phyloP scores from a whole-genome alignment of 352 stramenopile species.

The Pythium apleroticum region DNA sequence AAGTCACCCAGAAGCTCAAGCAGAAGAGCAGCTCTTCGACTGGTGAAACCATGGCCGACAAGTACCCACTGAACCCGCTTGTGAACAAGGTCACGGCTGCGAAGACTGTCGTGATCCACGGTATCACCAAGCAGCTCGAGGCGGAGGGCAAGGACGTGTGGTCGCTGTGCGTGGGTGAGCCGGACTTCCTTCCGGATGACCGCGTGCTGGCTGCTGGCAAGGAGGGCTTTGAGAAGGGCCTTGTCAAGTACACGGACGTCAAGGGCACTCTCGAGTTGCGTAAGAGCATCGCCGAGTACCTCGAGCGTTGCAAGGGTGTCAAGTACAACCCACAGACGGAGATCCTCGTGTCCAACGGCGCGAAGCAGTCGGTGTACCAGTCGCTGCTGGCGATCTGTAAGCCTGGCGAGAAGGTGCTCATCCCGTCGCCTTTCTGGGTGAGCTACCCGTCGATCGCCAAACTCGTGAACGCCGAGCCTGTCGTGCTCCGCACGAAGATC shows the following conservation, averaged over 20 bases:
- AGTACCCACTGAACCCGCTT: conserved; percentile 74
- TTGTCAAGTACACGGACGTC: conserved; percentile 95
- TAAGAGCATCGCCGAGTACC: conserved; percentile 88
- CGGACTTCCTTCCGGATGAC: conserved; percentile 91
- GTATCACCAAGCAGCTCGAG: conserved; percentile 94
- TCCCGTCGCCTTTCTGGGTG: conserved; percentile 96
- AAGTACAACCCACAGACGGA: conserved; percentile 88
- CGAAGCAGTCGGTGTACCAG: conserved; percentile 95
- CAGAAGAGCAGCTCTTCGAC: neutral
- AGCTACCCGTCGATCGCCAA: conserved; percentile 97
- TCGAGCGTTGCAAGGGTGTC: conserved; percentile 89
- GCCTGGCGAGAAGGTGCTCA: conserved; percentile 92
- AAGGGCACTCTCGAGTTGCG: conserved; percentile 90
- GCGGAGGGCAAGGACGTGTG: conserved; percentile 89
- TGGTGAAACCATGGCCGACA: conserved; percentile 46
- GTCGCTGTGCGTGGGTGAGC: conserved; percentile 95
- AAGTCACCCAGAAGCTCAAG: conserved; percentile 52
- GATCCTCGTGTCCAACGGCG: conserved; percentile 96
- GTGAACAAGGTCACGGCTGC: conserved; percentile 80
- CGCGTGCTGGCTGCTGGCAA: conserved; percentile 91
- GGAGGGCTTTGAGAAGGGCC: conserved; percentile 59
- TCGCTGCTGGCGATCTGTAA: conserved; percentile 90
- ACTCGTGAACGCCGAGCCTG: conserved; percentile 84
- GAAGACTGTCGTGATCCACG: conserved; percentile 94
- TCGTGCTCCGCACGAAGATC: conserved; percentile 91